Evolutionary conservation across 2,329 filamentous ascomycete species (phyloP), one percentile per base, ranked within the genome.

Genomic region (Didymella arachidicola): DNA sequence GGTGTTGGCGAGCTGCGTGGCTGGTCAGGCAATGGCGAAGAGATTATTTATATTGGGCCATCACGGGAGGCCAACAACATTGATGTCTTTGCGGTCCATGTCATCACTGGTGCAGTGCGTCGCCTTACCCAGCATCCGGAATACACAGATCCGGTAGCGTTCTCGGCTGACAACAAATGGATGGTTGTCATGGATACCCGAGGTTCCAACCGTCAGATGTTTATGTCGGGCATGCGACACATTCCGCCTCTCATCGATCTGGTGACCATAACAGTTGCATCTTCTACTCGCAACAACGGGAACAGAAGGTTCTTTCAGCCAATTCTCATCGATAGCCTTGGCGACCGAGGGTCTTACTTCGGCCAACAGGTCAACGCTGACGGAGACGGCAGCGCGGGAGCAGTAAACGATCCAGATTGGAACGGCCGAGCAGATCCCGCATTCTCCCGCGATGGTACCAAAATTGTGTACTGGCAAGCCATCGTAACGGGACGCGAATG

Each of bases 271-370:
- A 59, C 44, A 16, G 59, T 59, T n/a, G 59, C 62, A 5, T 72
- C 79, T 0, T 81, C 79, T 1, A 78, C 74, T 2, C 77, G 81
- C 6, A 83, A 83, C 58, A 83, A 83, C 49, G 79, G 80, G 0
- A 47, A 52, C 0, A 72, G 81, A 5, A 70, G 80, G 0, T 83
- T 82, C 71, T 83, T 83, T 55, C 75, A 80, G 55, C 81, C 80
- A 0, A 78, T 72, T 27, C 68, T 83, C 1, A 65, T 83, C 4
- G 80, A 83, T 52, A 62, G 65, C 0, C 61, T 81, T 32, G 81
- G 81, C 5, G 81, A 83, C 57, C 77, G 80, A 5, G 79, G 72
- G 1, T 52, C 66, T 0, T 83, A 83, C 62, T 80, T 74, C 54
- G 81, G 81, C 3, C 80, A 82, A 61, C 68, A 72, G 46, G 36